phyloP scores from a whole-genome alignment of 805 yeast genomes.

The Spathaspora girioi region DNA sequence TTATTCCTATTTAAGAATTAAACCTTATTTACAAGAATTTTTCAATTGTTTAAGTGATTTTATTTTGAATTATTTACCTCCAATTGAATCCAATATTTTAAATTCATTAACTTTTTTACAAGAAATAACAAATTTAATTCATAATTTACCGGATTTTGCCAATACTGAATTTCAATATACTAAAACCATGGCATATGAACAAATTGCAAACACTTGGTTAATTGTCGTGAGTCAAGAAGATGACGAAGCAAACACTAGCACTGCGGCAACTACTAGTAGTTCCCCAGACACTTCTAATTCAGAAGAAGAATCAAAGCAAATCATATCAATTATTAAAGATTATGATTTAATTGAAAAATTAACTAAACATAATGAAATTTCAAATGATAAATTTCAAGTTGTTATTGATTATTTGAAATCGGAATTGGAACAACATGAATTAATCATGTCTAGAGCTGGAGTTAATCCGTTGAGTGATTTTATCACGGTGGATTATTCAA shows the following conservation, averaged over 20 bases:
- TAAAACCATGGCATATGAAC: slow-evolving; percentile 54
- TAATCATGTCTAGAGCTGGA: slow-evolving; percentile 12
- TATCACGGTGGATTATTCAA: slow-evolving; percentile 42
- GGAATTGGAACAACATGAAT: slow-evolving; percentile 32
- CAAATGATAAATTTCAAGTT: slow-evolving; percentile 39
- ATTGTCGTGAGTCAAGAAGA: slow-evolving; percentile 36
- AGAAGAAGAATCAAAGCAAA: slow-evolving; percentile 11
- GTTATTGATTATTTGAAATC: slow-evolving; percentile 43
- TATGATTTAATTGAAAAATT: slow-evolving; percentile 40
- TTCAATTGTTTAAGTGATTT: slow-evolving; percentile 70
- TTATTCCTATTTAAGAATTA: slow-evolving; percentile 72
- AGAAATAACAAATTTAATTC: slow-evolving; percentile 55
- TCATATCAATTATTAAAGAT: slow-evolving; percentile 28
- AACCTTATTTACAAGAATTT: slow-evolving; percentile 64
- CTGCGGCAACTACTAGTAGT: background rate
- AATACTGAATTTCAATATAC: slow-evolving; percentile 53
- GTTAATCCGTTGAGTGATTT: slow-evolving; percentile 18
- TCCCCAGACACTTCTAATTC: slow-evolving; percentile 3
- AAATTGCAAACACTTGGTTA: slow-evolving; percentile 57
- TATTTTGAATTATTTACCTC: slow-evolving; percentile 69
- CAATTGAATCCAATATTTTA: slow-evolving; percentile 53
- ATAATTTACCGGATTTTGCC: slow-evolving; percentile 63
- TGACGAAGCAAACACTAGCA: slow-evolving; percentile 2
- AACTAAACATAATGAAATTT: slow-evolving; percentile 40
- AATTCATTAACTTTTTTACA: slow-evolving; percentile 61